Evolutionary conservation across 768 basidiomycete species (phyloP).

Genomic region (Pleurotus djamor): DNA sequence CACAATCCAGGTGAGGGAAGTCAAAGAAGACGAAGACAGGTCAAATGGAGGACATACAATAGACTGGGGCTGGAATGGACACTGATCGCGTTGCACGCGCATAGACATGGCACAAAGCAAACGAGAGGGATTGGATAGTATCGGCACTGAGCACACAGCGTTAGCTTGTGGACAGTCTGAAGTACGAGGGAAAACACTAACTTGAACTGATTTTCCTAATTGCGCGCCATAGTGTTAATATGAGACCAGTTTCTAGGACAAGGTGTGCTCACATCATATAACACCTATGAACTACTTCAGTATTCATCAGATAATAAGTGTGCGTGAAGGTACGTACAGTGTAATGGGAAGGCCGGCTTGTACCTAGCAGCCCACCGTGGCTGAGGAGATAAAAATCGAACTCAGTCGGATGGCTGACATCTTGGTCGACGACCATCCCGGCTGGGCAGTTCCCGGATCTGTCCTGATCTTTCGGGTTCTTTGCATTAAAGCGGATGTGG

Average conservation of each 20-base stretch:
- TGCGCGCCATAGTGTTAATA: background rate
- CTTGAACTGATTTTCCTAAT: slow-evolving; percentile 47
- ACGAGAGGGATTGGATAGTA: slow-evolving; percentile 62
- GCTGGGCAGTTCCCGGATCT: slow-evolving; percentile 72
- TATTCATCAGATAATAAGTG: background rate
- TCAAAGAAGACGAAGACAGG: background rate
- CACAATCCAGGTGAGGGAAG: background rate
- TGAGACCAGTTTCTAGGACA: background rate
- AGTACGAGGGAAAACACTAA: slow-evolving; percentile 15
- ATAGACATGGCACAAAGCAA: slow-evolving; percentile 54
- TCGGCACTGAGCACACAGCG: slow-evolving; percentile 38
- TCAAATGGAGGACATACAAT: slow-evolving; percentile 46
- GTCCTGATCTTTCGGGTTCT: slow-evolving; percentile 45
- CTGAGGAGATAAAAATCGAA: slow-evolving; percentile 81
- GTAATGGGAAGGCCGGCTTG: slow-evolving; percentile 63
- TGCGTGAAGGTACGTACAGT: slow-evolving; percentile 9
- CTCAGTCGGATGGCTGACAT: slow-evolving; percentile 68
- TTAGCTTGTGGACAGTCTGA: background rate
- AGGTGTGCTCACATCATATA: slow-evolving; percentile 29
- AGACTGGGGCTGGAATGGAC: slow-evolving; percentile 81
- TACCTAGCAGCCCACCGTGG: slow-evolving; percentile 77
- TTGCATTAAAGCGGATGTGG: slow-evolving; percentile 62
- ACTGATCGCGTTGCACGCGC: slow-evolving; percentile 79
- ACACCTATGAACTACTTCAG: slow-evolving; percentile 18
- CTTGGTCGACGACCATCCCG: slow-evolving; percentile 75